Base-by-base conservation (phyloP, 2,329 filamentous ascomycete genomes). In the Verticillium nubilum region DNA sequence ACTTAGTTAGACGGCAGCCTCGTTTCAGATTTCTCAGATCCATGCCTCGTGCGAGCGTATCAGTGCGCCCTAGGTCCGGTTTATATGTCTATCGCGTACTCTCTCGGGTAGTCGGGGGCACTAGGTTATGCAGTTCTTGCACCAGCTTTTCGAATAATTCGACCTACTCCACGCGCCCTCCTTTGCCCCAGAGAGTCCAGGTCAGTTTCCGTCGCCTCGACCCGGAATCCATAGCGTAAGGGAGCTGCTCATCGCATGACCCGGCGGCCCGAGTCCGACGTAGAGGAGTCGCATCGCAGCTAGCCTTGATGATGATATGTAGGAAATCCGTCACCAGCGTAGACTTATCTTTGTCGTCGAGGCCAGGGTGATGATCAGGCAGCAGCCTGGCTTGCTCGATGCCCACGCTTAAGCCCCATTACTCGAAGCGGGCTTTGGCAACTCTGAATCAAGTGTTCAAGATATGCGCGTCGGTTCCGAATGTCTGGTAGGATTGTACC, bases 321-420 rank as follows among this genome's bases (percentile, higher is more conserved):
- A n/a, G n/a, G n/a, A n/a, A n/a, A n/a, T n/a, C n/a, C n/a, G n/a
- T n/a, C n/a, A n/a, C n/a, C n/a, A n/a, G n/a, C n/a, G n/a, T n/a
- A n/a, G n/a, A n/a, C n/a, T n/a, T n/a, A n/a, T n/a, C n/a, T n/a
- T n/a, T n/a, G n/a, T n/a, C n/a, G n/a, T n/a, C n/a, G n/a, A n/a
- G n/a, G n/a, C n/a, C n/a, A n/a, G n/a, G n/a, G n/a, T n/a, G n/a
- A n/a, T n/a, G n/a, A n/a, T n/a, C n/a, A n/a, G n/a, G n/a, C n/a
- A n/a, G n/a, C n/a, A n/a, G n/a, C n/a, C n/a, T n/a, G n/a, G n/a
- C n/a, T n/a, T n/a, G n/a, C n/a, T n/a, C 28, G 10, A 69, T n/a
- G 0, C 68, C 68, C 2, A 69, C 65, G 0, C 29, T 25, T 0
- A 9, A 27, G 0, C 67, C 68, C 67, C 67, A 70, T 10, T 61